Evolutionary conservation across 2,329 filamentous ascomycete species (phyloP).

Genomic region (Aspergillus fumigatus): DNA sequence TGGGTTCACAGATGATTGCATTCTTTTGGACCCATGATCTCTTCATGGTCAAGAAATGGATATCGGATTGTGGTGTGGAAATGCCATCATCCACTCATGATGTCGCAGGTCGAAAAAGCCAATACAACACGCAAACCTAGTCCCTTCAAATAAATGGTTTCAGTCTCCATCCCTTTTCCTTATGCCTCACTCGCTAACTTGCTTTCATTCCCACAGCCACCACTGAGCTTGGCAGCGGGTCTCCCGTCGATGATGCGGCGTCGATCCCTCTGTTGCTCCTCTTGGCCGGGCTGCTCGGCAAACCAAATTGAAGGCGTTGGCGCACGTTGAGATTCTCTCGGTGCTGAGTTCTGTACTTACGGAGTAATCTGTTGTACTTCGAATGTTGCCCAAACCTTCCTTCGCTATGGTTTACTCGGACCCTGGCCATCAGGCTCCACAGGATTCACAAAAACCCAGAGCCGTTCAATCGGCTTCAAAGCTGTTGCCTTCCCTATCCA

Average conservation of each 20-base stretch:
- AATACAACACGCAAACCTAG: background rate
- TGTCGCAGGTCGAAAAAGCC: background rate
- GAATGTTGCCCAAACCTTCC: background rate
- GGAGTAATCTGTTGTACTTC: background rate
- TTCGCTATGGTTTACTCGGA: background rate
- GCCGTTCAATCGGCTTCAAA: background rate
- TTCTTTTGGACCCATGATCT: background rate
- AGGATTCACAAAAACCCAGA: background rate
- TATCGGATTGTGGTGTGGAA: background rate
- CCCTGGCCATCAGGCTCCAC: background rate
- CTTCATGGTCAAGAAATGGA: background rate
- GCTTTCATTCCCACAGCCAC: conserved; percentile 16
- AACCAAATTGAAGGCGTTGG: conserved; percentile 12
- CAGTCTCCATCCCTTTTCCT: background rate
- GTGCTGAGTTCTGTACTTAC: background rate
- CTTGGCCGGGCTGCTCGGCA: conserved; percentile 20
- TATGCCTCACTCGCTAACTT: background rate
- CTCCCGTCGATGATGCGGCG: conserved; percentile 23
- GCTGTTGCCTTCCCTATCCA: background rate
- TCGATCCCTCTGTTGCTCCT: conserved; percentile 29
- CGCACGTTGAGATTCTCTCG: conserved; percentile 7
- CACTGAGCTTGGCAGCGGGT: conserved; percentile 30
- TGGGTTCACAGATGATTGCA: background rate
- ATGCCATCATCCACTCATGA: background rate
- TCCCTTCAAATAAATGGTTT: background rate